Evolutionary conservation across 805 yeast genomes (phyloP).

Genomic region (Vanderwaltozyma tropicalis): DNA sequence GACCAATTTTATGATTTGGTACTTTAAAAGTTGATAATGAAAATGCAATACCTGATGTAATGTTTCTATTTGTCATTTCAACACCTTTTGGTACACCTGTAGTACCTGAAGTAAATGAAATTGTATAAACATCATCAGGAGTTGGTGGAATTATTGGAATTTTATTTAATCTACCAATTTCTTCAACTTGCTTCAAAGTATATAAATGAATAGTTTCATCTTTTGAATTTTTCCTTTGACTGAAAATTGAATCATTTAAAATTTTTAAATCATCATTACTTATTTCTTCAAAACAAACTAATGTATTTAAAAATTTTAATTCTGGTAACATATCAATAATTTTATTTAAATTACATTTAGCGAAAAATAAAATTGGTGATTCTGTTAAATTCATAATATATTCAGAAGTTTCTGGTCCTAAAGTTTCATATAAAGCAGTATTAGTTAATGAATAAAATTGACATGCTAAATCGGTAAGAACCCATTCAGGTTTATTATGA

Average conservation of each 20-base stretch:
- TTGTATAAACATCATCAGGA: slow-evolving; percentile 45
- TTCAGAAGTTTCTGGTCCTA: slow-evolving; percentile 50
- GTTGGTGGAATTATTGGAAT: slow-evolving; percentile 37
- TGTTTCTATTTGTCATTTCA: slow-evolving; percentile 41
- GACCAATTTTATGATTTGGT: slow-evolving; percentile 15
- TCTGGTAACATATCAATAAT: slow-evolving; percentile 37
- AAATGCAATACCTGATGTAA: slow-evolving; percentile 40
- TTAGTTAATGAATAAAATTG: slow-evolving; percentile 44
- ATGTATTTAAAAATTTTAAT: slow-evolving; percentile 35
- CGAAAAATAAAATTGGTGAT: slow-evolving; percentile 48
- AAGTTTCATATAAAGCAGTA: slow-evolving; percentile 47
- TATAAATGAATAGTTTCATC: slow-evolving; percentile 32
- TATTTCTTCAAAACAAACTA: slow-evolving; percentile 48
- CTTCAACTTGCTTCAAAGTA: slow-evolving; percentile 33
- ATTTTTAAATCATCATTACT: slow-evolving; percentile 26
- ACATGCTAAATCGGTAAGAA: slow-evolving; percentile 57
- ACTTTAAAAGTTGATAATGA: slow-evolving; percentile 29
- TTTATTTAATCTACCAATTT: slow-evolving; percentile 35
- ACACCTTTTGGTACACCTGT: slow-evolving; percentile 72
- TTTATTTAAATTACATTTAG: slow-evolving; percentile 41
- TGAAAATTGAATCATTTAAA: slow-evolving; percentile 23
- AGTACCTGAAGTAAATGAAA: slow-evolving; percentile 67
- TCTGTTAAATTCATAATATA: slow-evolving; percentile 54
- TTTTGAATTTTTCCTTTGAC: slow-evolving; percentile 19
- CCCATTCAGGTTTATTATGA: slow-evolving; percentile 58